These are phyloP conservation scores for Aristolochia contorta DNA, from an alignment of 164 flowering plant species.

Conservation along the genomic window DNA sequence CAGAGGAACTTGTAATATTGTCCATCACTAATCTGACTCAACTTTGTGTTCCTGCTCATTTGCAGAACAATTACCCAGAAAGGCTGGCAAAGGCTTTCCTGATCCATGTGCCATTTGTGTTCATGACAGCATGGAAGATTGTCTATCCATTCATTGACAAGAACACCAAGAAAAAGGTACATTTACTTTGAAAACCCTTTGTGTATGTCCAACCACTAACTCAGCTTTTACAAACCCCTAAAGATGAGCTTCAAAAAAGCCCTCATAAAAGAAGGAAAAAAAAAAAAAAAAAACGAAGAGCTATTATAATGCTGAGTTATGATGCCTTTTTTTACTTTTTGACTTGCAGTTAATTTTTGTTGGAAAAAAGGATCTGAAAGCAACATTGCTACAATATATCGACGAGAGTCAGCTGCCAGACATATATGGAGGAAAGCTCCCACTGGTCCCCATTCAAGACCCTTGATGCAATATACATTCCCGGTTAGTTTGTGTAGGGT, in stretches of 20 bases:
- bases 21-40: no score
- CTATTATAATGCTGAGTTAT: no score
- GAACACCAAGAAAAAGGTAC: conserved; percentile 70
- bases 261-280: no score
- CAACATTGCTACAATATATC: conserved; percentile 52
- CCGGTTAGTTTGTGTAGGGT: no score
- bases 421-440: conserved; percentile 56
- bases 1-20: no score
- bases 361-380: conserved; percentile 42
- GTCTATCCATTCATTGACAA: conserved; percentile 68
- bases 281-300: no score
- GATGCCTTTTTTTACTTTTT: not conserved
- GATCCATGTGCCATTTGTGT: conserved; percentile 61
- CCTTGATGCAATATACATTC: not conserved
- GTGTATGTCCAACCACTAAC: no score
- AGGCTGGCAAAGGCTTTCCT: conserved; percentile 65
- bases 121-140: conserved; percentile 65
- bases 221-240: no score
- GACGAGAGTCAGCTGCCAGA: conserved; percentile 69
- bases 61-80: conserved; percentile 82
- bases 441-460: conserved; percentile 43
- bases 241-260: no score
- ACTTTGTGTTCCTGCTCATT: not conserved
- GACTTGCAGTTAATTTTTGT: conserved; percentile 58
- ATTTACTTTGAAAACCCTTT: not conserved